Percentiles rank a stretch among this genome's conserved stretches.
phyloP scores from a whole-genome alignment of 2,329 filamentous ascomycete species.

The Septoria petroselini region DNA sequence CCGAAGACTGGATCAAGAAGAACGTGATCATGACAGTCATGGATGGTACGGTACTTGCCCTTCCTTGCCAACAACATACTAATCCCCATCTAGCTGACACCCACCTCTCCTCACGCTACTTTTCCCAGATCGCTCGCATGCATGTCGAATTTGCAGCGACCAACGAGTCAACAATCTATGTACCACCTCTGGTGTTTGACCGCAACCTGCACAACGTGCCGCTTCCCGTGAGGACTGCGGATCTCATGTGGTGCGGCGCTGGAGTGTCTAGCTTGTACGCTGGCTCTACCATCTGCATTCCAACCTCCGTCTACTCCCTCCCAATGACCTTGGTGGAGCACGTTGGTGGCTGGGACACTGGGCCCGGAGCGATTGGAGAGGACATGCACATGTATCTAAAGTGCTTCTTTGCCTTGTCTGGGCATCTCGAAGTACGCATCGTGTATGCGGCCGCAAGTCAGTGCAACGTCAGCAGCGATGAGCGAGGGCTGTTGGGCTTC shows the following conservation, averaged over 20 bases:
- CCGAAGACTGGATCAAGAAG: slow-evolving; percentile 48
- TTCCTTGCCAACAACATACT: slow-evolving; percentile 10
- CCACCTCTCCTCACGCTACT: slow-evolving; percentile 67
- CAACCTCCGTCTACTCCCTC: slow-evolving; percentile 71
- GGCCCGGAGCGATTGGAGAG: slow-evolving; percentile 69
- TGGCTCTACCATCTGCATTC: slow-evolving; percentile 63
- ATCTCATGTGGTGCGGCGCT: slow-evolving; percentile 68
- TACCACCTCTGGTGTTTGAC: slow-evolving; percentile 70
- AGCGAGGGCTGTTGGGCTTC: slow-evolving; percentile 54
- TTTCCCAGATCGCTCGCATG: slow-evolving; percentile 61
- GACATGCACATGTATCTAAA: slow-evolving; percentile 77
- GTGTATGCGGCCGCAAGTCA: slow-evolving; percentile 69
- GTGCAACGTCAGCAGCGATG: slow-evolving; percentile 65
- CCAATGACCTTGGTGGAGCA: slow-evolving; percentile 64
- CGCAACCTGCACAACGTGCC: slow-evolving; percentile 68
- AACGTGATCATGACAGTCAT: slow-evolving; percentile 69
- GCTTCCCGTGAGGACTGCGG: slow-evolving; percentile 66
- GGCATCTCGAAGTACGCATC: slow-evolving; percentile 62
- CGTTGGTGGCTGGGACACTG: slow-evolving; percentile 70
- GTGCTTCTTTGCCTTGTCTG: slow-evolving; percentile 71
- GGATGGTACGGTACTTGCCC: slow-evolving; percentile 56
- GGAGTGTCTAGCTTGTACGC: slow-evolving; percentile 67
- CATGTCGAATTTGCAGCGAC: slow-evolving; percentile 60
- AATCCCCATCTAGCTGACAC: slow-evolving; percentile 57
- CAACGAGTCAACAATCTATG: slow-evolving; percentile 62